Evolutionary conservation across 345 rosid species (phyloP).

Genomic region (Salix exigua): DNA sequence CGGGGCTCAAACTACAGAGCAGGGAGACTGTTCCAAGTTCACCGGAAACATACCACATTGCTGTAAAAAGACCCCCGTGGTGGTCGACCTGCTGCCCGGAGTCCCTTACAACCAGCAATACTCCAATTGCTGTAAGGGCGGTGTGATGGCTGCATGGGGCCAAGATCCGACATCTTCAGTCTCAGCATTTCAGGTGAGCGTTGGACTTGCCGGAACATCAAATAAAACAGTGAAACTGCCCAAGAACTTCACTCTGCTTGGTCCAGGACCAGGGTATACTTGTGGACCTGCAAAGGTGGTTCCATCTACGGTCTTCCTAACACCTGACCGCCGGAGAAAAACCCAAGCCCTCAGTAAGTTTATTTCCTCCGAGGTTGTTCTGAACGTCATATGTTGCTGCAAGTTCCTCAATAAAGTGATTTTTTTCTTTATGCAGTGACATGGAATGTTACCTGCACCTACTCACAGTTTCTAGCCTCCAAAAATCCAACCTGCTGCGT

Average conservation of each 20-base stretch:
- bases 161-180: conserved; percentile 56
- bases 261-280: conserved; percentile 66
- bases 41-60: conserved; percentile 64
- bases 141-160: conserved; percentile 61
- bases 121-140: conserved; percentile 64
- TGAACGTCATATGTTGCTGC: conserved; percentile 20
- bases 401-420: background rate
- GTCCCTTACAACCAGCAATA: conserved; percentile 63
- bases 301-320: conserved; percentile 48
- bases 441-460: conserved; percentile 11
- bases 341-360: conserved; percentile 65
- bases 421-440: conserved; percentile 17
- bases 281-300: conserved; percentile 60
- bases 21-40: conserved; percentile 82
- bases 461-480: conserved; percentile 6
- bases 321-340: conserved; percentile 49
- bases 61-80: conserved; percentile 42
- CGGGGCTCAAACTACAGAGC: conserved; percentile 71
- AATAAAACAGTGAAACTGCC: conserved; percentile 66
- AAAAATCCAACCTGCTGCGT: conserved; percentile 15
- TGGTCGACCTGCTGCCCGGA: conserved; percentile 68
- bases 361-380: conserved; percentile 33
- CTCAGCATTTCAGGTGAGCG: conserved; percentile 60
- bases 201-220: conserved; percentile 63
- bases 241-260: conserved; percentile 53